Percentiles rank a stretch among this genome's conserved stretches.
These are phyloP conservation scores for Conticribra weissflogii DNA, from an alignment of 108 stramenopile species.

Conservation along the genomic window DNA sequence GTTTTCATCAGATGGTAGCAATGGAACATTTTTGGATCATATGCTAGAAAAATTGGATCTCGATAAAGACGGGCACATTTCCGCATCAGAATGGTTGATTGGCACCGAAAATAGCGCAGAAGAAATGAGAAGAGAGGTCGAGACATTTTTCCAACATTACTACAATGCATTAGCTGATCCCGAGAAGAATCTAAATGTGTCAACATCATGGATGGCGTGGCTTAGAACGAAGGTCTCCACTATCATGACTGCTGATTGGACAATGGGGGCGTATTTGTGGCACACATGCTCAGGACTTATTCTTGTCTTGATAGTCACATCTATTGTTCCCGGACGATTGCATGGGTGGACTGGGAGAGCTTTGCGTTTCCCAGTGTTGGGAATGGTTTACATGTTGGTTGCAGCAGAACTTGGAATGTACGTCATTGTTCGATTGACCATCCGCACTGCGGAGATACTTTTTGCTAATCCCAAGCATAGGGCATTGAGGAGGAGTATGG, in stretches of 20 bases:
- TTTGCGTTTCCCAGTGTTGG: conserved; percentile 82
- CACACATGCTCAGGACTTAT: conserved; percentile 68
- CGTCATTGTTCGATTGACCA: conserved; percentile 65
- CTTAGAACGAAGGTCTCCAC: conserved; percentile 44
- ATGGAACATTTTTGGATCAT: conserved; percentile 27
- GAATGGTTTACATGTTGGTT: conserved; percentile 73
- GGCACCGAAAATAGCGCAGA: conserved; percentile 5
- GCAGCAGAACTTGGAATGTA: conserved; percentile 75
- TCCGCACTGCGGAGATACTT: conserved; percentile 62
- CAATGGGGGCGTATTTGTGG: conserved; percentile 73
- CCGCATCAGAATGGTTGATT: conserved; percentile 9
- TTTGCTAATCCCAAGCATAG: conserved; percentile 83
- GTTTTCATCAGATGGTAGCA: conserved; percentile 29
- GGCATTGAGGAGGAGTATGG: conserved; percentile 53
- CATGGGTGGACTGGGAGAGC: conserved; percentile 70
- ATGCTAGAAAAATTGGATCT: conserved; percentile 17
- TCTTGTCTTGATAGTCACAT: conserved; percentile 50
- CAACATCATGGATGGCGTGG: conserved; percentile 40
- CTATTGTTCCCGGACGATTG: conserved; percentile 73
- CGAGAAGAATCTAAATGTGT: conserved; percentile 23
- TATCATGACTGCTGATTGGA: conserved; percentile 73
- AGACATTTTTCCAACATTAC: conserved; percentile 32
- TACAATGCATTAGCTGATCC: conserved; percentile 17
- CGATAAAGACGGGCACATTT: conserved; percentile 10
- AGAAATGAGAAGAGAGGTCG: conserved; percentile 25